phyloP scores from a whole-genome alignment of 345 rosid species.

The Hibiscus syriacus region DNA sequence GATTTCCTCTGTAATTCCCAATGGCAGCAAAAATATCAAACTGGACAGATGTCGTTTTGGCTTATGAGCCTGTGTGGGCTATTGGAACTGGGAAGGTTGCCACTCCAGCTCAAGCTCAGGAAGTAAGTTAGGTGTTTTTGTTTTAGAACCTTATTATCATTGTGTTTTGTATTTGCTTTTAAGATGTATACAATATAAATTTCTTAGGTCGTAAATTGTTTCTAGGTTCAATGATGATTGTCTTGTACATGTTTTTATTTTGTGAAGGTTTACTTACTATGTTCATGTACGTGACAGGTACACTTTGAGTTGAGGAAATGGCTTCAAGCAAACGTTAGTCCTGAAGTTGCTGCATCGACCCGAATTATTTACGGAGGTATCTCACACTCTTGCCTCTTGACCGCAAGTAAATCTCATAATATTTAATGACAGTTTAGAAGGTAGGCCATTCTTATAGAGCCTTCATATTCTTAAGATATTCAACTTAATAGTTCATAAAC shows the following conservation, averaged over 20 bases:
- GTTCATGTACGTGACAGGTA: slow-evolving; percentile 36
- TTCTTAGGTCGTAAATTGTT: neutral
- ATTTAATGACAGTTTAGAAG: neutral
- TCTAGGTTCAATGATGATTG: neutral
- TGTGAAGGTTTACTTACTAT: neutral
- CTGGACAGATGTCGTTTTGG: slow-evolving; percentile 75
- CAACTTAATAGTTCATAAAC: neutral
- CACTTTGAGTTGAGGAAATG: slow-evolving; percentile 83
- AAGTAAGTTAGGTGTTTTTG: slow-evolving; percentile 37
- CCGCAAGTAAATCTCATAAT: neutral
- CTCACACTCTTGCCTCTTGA: neutral
- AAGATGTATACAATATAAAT: neutral
- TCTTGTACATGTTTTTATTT: neutral
- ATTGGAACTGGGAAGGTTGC: slow-evolving; percentile 95
- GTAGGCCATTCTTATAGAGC: neutral
- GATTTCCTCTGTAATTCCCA: too few species aligned
- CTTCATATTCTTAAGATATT: neutral
- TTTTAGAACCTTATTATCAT: neutral
- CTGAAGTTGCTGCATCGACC: slow-evolving; percentile 63
- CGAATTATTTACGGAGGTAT: slow-evolving; percentile 63
- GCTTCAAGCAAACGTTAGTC: slow-evolving; percentile 57
- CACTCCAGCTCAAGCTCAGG: slow-evolving; percentile 88
- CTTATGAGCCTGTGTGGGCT: slow-evolving; percentile 95
- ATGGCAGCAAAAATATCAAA: slow-evolving; percentile 44
- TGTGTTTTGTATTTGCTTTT: neutral